Percentiles rank a stretch among this genome's conserved stretches.
Evolutionary conservation across 2,329 filamentous ascomycete genomes (phyloP).

Genomic region (Monosporascus sp.): DNA sequence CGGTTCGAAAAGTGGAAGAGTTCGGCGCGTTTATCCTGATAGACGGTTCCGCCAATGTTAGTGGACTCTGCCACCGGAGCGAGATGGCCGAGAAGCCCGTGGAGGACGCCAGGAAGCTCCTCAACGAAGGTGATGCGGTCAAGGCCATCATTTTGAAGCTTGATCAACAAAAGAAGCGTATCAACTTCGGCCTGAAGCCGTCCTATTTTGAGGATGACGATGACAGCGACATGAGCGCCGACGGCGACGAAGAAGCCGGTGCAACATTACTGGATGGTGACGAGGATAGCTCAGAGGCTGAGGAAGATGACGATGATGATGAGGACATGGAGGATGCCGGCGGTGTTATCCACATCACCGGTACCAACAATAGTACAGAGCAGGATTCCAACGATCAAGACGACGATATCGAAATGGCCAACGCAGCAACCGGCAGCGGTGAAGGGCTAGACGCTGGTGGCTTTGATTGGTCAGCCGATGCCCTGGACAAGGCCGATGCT

Average conservation of each 20-base stretch:
- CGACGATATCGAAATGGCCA: slow-evolving; percentile 38
- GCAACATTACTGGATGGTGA: slow-evolving; percentile 31
- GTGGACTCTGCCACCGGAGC: slow-evolving; percentile 85
- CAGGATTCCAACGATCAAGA: slow-evolving; percentile 35
- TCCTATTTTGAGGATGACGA: slow-evolving; percentile 70
- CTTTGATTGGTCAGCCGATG: slow-evolving; percentile 81
- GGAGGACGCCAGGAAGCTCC: slow-evolving; percentile 81
- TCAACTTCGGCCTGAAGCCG: slow-evolving; percentile 89
- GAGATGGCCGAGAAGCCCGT: slow-evolving; percentile 84
- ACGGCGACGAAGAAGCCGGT: slow-evolving; percentile 40
- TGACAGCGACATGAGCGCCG: slow-evolving; percentile 25
- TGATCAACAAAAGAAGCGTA: slow-evolving; percentile 66
- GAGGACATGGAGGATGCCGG: slow-evolving; percentile 42
- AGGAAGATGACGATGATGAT: slow-evolving; percentile 41
- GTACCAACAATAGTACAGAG: slow-evolving; percentile 34
- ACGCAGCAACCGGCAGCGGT: slow-evolving; percentile 29
- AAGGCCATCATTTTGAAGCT: slow-evolving; percentile 85
- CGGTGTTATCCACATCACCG: slow-evolving; percentile 39
- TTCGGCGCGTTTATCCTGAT: slow-evolving; percentile 93
- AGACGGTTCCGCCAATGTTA: slow-evolving; percentile 81
- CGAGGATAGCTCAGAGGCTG: slow-evolving; percentile 33
- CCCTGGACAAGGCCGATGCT: slow-evolving; percentile 47
- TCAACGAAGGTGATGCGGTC: slow-evolving; percentile 84
- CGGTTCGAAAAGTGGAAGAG: slow-evolving; percentile 87
- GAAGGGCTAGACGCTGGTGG: slow-evolving; percentile 65